These are phyloP conservation scores for Coccomyxa subellipsoidea DNA, from an alignment of 163 green algal species.

Conservation along the genomic window DNA sequence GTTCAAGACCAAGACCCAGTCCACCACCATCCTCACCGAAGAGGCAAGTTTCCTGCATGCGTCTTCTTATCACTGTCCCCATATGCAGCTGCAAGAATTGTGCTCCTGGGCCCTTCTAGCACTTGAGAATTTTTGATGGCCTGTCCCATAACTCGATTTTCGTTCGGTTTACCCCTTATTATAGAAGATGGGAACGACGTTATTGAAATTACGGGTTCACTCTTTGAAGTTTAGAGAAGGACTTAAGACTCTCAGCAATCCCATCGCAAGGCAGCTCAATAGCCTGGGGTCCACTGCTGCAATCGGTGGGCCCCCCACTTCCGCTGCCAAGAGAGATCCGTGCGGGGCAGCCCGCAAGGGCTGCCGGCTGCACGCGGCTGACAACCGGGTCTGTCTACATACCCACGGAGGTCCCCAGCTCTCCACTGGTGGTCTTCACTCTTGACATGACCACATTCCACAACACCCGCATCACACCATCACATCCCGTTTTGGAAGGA, in stretches of 20 bases:
- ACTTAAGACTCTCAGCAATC: no score
- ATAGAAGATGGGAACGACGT: no score
- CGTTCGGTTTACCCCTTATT: no score
- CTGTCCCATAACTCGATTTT: no score
- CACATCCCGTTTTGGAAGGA: background rate
- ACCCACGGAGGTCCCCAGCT: background rate
- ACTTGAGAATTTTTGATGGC: no score
- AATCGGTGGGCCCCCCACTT: background rate
- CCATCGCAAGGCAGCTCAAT: background rate
- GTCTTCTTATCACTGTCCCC: no score
- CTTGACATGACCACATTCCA: background rate
- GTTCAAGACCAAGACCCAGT: constrained; percentile 80
- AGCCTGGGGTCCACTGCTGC: background rate
- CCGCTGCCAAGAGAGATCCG: background rate
- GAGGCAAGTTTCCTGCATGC: constrained; percentile 56
- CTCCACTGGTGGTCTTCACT: background rate
- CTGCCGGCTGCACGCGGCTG: background rate
- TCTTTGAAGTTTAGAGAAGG: no score
- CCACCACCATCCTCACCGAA: constrained; percentile 51
- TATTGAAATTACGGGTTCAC: no score
- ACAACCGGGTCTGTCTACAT: background rate
- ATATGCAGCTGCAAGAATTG: no score
- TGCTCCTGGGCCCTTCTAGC: no score
- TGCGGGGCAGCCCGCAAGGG: background rate
- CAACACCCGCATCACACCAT: background rate